These are phyloP conservation scores for Allomyces javanicus DNA, from an alignment of 192 early-diverging fungal species.

Conservation along the genomic window DNA sequence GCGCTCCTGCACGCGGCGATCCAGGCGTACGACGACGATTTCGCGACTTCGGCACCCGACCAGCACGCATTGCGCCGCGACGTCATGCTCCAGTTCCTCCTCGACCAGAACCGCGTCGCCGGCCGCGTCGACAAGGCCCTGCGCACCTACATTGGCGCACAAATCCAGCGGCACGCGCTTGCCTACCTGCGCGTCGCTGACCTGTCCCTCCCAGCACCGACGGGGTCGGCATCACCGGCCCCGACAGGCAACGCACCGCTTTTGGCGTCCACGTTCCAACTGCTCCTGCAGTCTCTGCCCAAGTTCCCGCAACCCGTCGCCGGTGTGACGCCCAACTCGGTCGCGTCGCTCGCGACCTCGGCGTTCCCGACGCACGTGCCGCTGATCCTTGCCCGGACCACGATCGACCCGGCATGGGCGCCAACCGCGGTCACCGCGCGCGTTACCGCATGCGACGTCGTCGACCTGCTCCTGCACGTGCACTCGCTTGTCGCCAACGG, in stretches of 20 bases:
- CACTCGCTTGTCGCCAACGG: neutral
- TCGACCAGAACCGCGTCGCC: neutral
- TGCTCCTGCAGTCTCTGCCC: neutral
- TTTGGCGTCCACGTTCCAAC: neutral
- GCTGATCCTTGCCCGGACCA: neutral
- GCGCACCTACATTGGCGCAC: neutral
- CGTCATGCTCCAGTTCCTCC: neutral
- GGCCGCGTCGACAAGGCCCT: neutral
- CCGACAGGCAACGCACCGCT: neutral
- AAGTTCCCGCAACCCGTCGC: neutral
- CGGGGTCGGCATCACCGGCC: too few relatives aligned
- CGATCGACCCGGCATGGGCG: neutral
- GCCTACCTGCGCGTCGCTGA: neutral
- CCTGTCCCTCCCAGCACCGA: too few relatives aligned
- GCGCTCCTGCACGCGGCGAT: neutral
- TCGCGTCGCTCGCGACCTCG: neutral
- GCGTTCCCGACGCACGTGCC: neutral
- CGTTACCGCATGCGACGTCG: neutral
- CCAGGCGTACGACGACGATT: neutral
- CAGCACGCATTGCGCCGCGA: neutral
- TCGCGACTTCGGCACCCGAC: neutral
- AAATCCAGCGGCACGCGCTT: neutral
- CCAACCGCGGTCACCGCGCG: neutral
- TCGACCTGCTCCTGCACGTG: neutral
- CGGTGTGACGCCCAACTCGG: neutral